phyloP scores from a whole-genome alignment of 441 rosid species.

The Erodium moschatum region DNA sequence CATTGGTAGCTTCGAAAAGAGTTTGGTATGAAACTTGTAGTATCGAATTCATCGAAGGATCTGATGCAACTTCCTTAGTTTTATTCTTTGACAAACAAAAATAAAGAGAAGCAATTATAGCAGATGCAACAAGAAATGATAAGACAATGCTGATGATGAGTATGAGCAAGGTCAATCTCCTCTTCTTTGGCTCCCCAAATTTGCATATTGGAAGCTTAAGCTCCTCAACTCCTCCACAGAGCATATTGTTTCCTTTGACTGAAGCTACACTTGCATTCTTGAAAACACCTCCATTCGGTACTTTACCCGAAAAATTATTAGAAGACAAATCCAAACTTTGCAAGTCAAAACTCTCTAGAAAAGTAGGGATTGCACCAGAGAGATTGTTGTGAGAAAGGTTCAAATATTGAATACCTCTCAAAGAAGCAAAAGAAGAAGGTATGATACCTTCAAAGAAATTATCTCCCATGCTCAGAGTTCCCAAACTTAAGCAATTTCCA shows the following conservation, averaged over 20 bases:
- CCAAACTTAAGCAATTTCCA: constrained; percentile 18
- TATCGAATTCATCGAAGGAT: neutral
- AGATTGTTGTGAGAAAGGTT: constrained; percentile 25
- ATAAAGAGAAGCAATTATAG: neutral
- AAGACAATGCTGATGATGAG: neutral
- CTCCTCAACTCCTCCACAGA: constrained; percentile 27
- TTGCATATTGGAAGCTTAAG: constrained; percentile 20
- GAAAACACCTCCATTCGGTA: constrained; percentile 24
- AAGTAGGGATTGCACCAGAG: constrained; percentile 21
- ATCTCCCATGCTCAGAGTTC: constrained; percentile 15
- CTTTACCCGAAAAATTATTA: constrained; percentile 21
- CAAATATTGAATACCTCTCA: constrained; percentile 18
- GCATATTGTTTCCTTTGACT: constrained; percentile 16
- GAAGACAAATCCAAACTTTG: constrained; percentile 20
- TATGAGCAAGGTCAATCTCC: neutral
- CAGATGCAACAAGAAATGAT: neutral
- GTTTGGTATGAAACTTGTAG: constrained; percentile 1
- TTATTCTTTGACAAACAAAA: constrained; percentile 5
- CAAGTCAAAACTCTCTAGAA: constrained; percentile 7
- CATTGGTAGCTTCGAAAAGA: constrained; percentile 10
- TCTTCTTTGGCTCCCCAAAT: constrained; percentile 5
- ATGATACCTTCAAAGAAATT: constrained; percentile 25
- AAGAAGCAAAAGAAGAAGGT: constrained; percentile 12
- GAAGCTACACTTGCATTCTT: constrained; percentile 21
- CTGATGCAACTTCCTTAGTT: neutral